Evolutionary conservation across 768 basidiomycete species (phyloP), one percentile per base, ranked within the genome.

Genomic region (Collybiopsis confluens): DNA sequence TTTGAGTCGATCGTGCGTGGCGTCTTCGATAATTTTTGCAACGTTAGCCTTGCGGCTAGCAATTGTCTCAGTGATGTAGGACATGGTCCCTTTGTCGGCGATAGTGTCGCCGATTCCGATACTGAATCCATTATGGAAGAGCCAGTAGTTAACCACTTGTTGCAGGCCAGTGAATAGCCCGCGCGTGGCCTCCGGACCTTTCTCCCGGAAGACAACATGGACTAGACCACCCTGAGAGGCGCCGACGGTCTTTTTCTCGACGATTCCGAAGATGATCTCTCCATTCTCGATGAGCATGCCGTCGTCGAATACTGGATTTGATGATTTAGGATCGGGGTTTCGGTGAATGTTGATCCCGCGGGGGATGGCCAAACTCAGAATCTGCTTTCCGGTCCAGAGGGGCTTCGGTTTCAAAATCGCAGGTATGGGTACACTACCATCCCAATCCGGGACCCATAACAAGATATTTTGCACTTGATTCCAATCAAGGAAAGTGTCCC

Each of bases 51-150:
- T 98, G 57, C 87, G 86, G 56, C 85, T 79, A 5, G 83, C 78
- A 56, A 98, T 96, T 47, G 86, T 86, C 55, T 85, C 71, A 1
- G 88, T 90, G 66, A 99, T 97, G 61, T 78, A 82, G 10, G 73
- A 75, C 95, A 98, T 98, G 36, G 93, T 96, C 28, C 76, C 80
- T 51, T 79, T 77, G 64, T 96, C 96, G 24, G 96, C 96, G 52
- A 99, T 94, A 2, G 97, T 98, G 70, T 98, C 97, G 36, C 96
- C 97, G 58, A 99, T 99, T 53, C 97, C 97, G 63, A 98, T 98
- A 61, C 91, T 93, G 79, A 98, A 99, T 35, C 97, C 96, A 57
- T 95, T 95, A 72, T 99, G 97, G 76, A 98, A 92, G 6, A 98
- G 79, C 96, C 96, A 99, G 68, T 83, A 98, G 70, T 99, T 98